Percentiles rank a stretch among this genome's conserved stretches.
Evolutionary conservation across 306 rosid genomes (phyloP).

Genomic region (Vigna radiata): DNA sequence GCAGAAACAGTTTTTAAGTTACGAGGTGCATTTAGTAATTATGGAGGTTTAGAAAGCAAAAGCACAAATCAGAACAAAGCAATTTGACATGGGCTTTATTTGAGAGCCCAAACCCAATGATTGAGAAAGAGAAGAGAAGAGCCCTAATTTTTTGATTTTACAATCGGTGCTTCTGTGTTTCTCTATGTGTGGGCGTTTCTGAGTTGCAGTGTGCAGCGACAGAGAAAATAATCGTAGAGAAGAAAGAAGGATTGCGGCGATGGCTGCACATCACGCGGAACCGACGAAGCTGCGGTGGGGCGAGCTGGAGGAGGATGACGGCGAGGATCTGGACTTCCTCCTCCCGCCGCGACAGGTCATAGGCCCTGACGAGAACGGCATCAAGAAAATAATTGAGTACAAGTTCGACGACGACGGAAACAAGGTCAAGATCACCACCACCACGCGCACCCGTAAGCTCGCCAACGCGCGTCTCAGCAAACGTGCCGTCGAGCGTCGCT

Average conservation of each 20-base stretch:
- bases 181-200: no score
- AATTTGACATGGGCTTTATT: no score
- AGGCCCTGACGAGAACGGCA: constrained; percentile 89
- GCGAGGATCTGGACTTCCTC: constrained; percentile 80
- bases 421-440: constrained; percentile 79
- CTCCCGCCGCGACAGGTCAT: constrained; percentile 79
- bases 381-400: constrained; percentile 78
- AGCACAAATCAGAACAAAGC: no score
- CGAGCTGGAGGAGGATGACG: constrained; percentile 81
- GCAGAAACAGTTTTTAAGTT: no score
- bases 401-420: constrained; percentile 80
- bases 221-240: background rate
- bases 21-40: no score
- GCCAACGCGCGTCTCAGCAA: constrained; percentile 56
- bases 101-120: no score
- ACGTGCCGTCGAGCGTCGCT: constrained; percentile 51
- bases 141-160: no score
- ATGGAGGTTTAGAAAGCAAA: no score
- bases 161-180: no score
- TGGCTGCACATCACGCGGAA: constrained; percentile 26
- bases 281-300: constrained; percentile 54
- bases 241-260: background rate
- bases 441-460: constrained; percentile 67
- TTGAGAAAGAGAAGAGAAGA: no score
- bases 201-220: background rate